These are phyloP conservation scores for Yamadazyma dendronema DNA, from an alignment of 1,139 yeast species.

Conservation along the genomic window DNA sequence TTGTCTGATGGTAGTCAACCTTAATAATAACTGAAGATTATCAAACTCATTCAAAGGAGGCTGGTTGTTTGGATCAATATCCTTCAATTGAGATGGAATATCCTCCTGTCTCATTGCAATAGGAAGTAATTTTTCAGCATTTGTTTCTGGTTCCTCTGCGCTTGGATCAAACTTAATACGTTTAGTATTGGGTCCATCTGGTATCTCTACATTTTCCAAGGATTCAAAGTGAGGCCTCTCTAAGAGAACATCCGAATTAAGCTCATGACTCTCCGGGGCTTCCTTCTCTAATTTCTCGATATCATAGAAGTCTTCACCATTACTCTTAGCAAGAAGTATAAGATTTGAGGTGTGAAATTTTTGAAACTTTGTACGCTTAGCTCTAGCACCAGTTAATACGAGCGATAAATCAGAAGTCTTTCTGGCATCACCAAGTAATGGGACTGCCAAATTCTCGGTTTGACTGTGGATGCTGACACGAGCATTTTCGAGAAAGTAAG, in stretches of 20 bases:
- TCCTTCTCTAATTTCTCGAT: slow-evolving; percentile 13
- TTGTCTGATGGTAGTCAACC: slow-evolving; percentile 63
- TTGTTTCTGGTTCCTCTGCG: slow-evolving; percentile 20
- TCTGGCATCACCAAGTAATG: slow-evolving; percentile 52
- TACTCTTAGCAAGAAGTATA: slow-evolving; percentile 72
- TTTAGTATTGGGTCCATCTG: slow-evolving; percentile 32
- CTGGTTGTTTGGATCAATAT: slow-evolving; percentile 78
- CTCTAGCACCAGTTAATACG: slow-evolving; percentile 82
- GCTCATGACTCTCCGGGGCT: slow-evolving; percentile 53
- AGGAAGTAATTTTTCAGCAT: slow-evolving; percentile 47
- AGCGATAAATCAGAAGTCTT: slow-evolving; percentile 59
- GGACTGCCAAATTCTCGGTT: slow-evolving; percentile 55
- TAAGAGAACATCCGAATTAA: slow-evolving; percentile 76
- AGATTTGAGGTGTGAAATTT: slow-evolving; percentile 67
- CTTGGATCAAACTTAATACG: slow-evolving; percentile 40
- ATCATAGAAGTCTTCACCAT: slow-evolving; percentile 18
- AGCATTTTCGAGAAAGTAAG: slow-evolving; percentile 66
- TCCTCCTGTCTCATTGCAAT: slow-evolving; percentile 58
- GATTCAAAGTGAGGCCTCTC: slow-evolving; percentile 72
- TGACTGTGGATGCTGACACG: slow-evolving; percentile 59
- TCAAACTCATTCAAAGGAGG: slow-evolving; percentile 74
- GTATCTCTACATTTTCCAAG: slow-evolving; percentile 48
- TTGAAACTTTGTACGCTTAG: slow-evolving; percentile 85
- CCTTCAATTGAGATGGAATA: slow-evolving; percentile 56
- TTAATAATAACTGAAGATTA: slow-evolving; percentile 64